A percentile compares a stretch with the other conserved stretches of the same genome.
These are phyloP conservation scores for Euphorbia pulcherrima DNA, from an alignment of 345 rosid genomes.

Conservation along the genomic window DNA sequence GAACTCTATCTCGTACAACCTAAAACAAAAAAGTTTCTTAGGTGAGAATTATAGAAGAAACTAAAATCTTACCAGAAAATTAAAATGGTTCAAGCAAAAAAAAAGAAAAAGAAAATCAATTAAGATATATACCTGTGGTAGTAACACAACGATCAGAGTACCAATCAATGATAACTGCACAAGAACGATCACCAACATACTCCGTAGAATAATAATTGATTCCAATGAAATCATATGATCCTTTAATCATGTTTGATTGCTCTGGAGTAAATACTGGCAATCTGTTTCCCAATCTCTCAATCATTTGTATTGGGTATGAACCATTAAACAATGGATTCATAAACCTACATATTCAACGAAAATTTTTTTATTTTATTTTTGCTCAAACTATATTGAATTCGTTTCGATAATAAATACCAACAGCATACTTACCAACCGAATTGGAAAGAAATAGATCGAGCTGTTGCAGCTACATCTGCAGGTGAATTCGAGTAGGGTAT, in stretches of 20 bases:
- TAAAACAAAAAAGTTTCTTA: no score
- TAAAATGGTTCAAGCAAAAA: no score
- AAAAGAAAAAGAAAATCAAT: no score
- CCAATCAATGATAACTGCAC: neutral
- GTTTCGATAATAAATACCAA: no score
- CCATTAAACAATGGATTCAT: neutral
- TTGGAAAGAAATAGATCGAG: conserved; percentile 1
- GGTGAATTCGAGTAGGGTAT: neutral
- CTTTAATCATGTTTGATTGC: neutral
- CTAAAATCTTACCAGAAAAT: no score
- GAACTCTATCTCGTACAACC: neutral
- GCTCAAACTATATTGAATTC: no score
- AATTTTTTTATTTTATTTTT: neutral
- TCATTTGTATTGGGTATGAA: neutral
- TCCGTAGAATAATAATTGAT: neutral
- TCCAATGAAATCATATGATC: conserved; percentile 5
- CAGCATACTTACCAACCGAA: neutral
- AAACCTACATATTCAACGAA: neutral
- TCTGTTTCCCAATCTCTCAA: neutral
- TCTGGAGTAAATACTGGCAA: neutral
- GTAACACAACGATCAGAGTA: conserved; percentile 1
- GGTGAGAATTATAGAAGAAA: neutral
- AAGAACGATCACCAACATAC: neutral
- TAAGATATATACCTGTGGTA: neutral
- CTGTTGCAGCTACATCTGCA: neutral